phyloP scores from a whole-genome alignment of 2,329 filamentous ascomycete genomes.

The Ascomycota sp. region DNA sequence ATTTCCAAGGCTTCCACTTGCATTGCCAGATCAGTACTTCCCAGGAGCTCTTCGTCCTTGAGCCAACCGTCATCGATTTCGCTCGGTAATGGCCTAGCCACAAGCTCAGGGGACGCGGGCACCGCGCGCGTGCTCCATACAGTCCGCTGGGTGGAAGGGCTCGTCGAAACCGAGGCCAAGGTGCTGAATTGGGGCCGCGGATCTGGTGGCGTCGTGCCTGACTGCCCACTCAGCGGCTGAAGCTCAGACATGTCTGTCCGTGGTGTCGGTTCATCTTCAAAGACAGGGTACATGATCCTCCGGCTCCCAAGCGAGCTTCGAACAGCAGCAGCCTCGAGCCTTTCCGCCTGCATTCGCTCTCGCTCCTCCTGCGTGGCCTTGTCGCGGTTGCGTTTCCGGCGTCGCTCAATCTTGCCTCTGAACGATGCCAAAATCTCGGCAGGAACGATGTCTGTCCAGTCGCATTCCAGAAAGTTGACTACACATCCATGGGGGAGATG shows the following conservation, averaged over 20 bases:
- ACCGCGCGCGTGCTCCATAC: slow-evolving; percentile 81
- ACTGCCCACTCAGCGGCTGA: slow-evolving; percentile 33
- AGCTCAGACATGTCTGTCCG: slow-evolving; percentile 40
- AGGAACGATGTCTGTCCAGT: slow-evolving; percentile 80
- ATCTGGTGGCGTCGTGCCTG: slow-evolving; percentile 32
- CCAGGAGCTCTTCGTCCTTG: slow-evolving; percentile 57
- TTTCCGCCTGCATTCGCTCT: slow-evolving; percentile 63
- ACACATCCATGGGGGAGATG: slow-evolving; percentile 84
- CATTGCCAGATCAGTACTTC: slow-evolving; percentile 34
- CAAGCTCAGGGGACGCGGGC: slow-evolving; percentile 34
- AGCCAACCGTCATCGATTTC: slow-evolving; percentile 61
- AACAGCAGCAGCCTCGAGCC: slow-evolving; percentile 51
- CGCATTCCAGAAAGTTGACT: slow-evolving; percentile 78
- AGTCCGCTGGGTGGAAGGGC: slow-evolving; percentile 54
- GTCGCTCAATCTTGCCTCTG: slow-evolving; percentile 51
- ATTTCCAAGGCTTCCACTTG: slow-evolving; percentile 34
- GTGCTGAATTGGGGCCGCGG: slow-evolving; percentile 42
- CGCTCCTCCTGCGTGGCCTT: slow-evolving; percentile 77
- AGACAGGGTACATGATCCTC: slow-evolving; percentile 13
- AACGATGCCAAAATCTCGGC: slow-evolving; percentile 58
- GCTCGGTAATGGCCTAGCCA: slow-evolving; percentile 12
- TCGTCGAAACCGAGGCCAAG: slow-evolving; percentile 61
- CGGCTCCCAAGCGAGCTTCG: slow-evolving; percentile 25
- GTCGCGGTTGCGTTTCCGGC: slow-evolving; percentile 58
- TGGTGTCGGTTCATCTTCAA: slow-evolving; percentile 16